Conservation (phyloP, 106 monocot genomes). For the Dioscorea alata region DNA sequence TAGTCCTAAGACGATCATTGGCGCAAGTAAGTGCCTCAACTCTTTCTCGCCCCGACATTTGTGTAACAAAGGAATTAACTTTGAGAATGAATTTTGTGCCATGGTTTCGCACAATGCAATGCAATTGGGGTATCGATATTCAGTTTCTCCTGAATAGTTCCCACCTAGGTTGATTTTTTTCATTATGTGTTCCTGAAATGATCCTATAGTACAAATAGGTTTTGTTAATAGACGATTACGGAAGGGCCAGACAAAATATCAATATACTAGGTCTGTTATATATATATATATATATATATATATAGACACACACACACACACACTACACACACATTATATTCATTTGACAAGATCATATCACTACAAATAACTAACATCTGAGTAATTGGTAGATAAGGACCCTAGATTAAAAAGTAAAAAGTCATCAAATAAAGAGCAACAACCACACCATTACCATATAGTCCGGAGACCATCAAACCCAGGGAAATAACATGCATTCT, state of each 20-base stretch:
- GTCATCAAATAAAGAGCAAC: not conserved
- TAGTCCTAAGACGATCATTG: slow-evolving; percentile 14
- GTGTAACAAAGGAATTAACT: slow-evolving; percentile 7
- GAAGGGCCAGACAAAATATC: too few relatives aligned
- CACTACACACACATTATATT: too few relatives aligned
- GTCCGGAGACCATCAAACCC: too few relatives aligned
- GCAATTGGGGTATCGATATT: not conserved
- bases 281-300: not conserved
- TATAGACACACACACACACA: too few relatives aligned
- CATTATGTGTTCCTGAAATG: not conserved
- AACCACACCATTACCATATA: not conserved
- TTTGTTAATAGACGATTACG: too few relatives aligned
- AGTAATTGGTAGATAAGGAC: not conserved
- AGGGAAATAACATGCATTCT: too few relatives aligned
- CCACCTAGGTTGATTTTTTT: not conserved
- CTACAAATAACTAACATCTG: not conserved
- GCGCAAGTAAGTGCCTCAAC: slow-evolving; percentile 21
- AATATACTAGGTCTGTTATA: too few relatives aligned
- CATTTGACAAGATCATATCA: not conserved
- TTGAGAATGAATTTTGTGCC: not conserved
- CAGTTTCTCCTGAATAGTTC: not conserved
- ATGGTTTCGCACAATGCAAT: slow-evolving; percentile 4
- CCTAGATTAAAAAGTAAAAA: not conserved
- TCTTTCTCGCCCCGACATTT: slow-evolving; percentile 7
- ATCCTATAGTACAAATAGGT: not conserved